These are phyloP conservation scores for Gossypium raimondii DNA, from an alignment of 345 rosid species.

Conservation along the genomic window DNA sequence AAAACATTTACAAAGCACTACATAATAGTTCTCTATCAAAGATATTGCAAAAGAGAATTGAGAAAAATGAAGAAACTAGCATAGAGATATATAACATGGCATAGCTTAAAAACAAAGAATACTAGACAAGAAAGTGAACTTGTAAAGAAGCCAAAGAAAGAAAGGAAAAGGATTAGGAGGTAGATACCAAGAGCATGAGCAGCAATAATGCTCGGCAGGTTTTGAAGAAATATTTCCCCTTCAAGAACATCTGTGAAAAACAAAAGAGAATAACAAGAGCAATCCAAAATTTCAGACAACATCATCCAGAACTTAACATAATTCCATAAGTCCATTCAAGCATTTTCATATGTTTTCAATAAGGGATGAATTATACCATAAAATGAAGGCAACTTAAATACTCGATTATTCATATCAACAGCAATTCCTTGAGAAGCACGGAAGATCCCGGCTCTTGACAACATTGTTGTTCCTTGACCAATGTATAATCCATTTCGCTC, in stretches of 20 bases:
- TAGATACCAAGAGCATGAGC: conserved; percentile 85
- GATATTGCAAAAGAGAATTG: background rate
- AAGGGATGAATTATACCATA: conserved; percentile 47
- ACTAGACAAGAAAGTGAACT: background rate
- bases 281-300: background rate
- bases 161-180: background rate
- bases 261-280: conserved; percentile 20
- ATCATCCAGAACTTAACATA: background rate
- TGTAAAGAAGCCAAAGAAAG: background rate
- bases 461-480: conserved; percentile 82
- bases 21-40: background rate
- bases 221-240: conserved; percentile 96
- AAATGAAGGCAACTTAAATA: conserved; percentile 76
- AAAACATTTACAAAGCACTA: background rate
- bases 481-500: conserved; percentile 81
- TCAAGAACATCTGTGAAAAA: conserved; percentile 71
- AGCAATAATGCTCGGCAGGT: conserved; percentile 82
- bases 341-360: background rate
- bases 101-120: conserved; percentile 4
- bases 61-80: background rate
- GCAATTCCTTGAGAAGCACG: conserved; percentile 80
- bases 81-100: background rate
- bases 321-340: background rate
- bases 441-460: conserved; percentile 94
- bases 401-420: conserved; percentile 71